Percentiles rank a stretch among this genome's conserved stretches.
Conservation (phyloP, 805 yeast species). For the Ogataea sp. region DNA sequence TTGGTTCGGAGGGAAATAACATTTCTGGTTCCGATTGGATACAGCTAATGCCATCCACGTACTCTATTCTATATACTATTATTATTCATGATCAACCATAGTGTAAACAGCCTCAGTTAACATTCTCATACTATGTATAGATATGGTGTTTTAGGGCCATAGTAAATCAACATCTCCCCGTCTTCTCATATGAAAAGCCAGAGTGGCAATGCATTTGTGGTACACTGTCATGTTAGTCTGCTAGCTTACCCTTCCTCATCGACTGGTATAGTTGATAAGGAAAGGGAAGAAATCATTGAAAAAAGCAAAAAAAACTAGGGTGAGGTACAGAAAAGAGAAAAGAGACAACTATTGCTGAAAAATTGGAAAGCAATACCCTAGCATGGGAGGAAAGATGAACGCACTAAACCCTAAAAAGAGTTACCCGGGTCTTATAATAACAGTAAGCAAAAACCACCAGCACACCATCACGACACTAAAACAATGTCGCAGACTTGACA, state of each 20-base stretch:
- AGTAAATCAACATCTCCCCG: not conserved
- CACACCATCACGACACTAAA: too few species aligned
- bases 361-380: too few species aligned
- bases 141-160: conserved; percentile 20
- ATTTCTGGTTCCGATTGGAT: too few species aligned
- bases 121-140: not conserved
- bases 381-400: not conserved
- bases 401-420: not conserved
- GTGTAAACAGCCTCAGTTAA: conserved; percentile 21
- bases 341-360: too few species aligned
- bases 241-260: conserved; percentile 24
- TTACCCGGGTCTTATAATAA: not conserved
- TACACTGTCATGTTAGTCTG: not conserved
- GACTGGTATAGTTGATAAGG: conserved; percentile 32
- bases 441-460: too few species aligned
- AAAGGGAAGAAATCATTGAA: conserved; percentile 3
- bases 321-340: too few species aligned
- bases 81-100: conserved; percentile 1
- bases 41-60: too few species aligned
- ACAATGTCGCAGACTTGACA: not conserved
- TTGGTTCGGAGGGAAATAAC: too few species aligned
- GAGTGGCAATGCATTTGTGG: conserved; percentile 4
- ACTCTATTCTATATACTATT: not conserved
- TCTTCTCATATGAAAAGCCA: not conserved
- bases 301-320: not conserved